Evolutionary conservation across 192 early-diverging fungal species (phyloP), one percentile per base, ranked within the genome.

Genomic region (Mortierella hygrophila): DNA sequence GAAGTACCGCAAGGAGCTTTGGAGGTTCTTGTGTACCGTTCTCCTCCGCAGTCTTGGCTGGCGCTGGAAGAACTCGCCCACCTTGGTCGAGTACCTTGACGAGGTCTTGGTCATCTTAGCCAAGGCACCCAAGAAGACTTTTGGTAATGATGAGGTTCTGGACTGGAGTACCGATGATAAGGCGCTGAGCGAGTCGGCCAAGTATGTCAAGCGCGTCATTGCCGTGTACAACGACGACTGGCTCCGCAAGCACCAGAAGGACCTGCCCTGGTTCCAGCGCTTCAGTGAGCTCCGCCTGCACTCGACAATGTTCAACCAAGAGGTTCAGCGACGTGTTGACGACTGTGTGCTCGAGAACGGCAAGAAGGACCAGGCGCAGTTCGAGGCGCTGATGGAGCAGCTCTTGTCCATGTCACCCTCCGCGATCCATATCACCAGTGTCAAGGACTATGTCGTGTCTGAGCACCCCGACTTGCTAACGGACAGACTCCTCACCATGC

Each of bases 61-160:
- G 78, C 75, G 84, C n/a, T 86, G 84, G 84, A 81, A 81, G 55
- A 29, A 70, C 4, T 86, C 84, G 4, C 84, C 84, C 1, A 80
- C 77, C 18, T 54, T 86, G 6, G 79, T 86, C 29, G 32, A 10
- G 40, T 74, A 78, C 35, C 18, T 81, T 20, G 52, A 81, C 13
- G 79, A 78, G 65, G 26, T 41, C 32, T 38, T 86, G 29, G 75
- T 75, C 0, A 20, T 68, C 2, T 72, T 86, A n/a, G 54, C 78
- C 0, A 23, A 54, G 0, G 79, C 84, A 0, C 70, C 74, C 16
- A 68, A 46, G 41, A 63, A 70, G 46, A 74, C 38, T 4, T 76
- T 69, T 32, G 84, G 84, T 21, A 1, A 8, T 21, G 84, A 86
- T 47, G 52, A 44, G 9, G 71, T 86, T 11, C 65, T 86, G 21